Evolutionary conservation across 2,329 filamentous ascomycete species (phyloP), one percentile per base, ranked within the genome.

Genomic region (Pezizomycotina sp.): DNA sequence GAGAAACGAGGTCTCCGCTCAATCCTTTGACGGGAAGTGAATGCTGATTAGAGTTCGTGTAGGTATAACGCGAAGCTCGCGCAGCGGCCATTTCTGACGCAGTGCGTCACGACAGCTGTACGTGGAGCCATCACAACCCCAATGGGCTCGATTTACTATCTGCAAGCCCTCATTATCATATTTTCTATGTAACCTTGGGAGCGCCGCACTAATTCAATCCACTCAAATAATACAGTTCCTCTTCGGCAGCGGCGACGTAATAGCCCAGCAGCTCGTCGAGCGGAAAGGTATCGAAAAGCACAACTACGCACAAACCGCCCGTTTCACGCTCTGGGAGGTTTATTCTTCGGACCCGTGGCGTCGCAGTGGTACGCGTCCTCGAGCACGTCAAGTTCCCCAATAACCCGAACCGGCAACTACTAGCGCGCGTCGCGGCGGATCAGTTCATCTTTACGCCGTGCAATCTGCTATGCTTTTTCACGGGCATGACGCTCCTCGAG

Each of bases 191-290:
- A 8, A 24, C 12, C 16, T 23, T 9, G 10, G 15, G 18, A 22
- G n/a, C 5, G 24, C 9, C 3, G 10, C 8, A 5, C 19, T 25
- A 34, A 24, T 9, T 8, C 27, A 10, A 25, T 16, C 5, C 18
- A 21, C 26, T 8, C 9, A 23, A n/a, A 6, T 26, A 7, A 21
- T 14, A 13, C 47, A 74, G 69, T 57, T 95, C 42, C 74, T 98
- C 46, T 98, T 95, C 57, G 84, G 78, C 40, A 80, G 83, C 9
- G 89, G 89, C 52, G 89, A 98, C 61, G 66, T 77, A 43, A 74
- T 91, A 48, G 82, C 89, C 23, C 89, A 98, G 60, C 86, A 95
- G 61, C 65, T 72, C 22, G 79, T 98, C 42, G 86, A 95, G 61
- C 75, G 73, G 57, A 74, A 68, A 52, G 84, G 83, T 12, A 48